A percentile compares a stretch with the other conserved stretches of the same genome.
Evolutionary conservation across 441 rosid species (phyloP).

Genomic region (Aquilaria agallochum): DNA sequence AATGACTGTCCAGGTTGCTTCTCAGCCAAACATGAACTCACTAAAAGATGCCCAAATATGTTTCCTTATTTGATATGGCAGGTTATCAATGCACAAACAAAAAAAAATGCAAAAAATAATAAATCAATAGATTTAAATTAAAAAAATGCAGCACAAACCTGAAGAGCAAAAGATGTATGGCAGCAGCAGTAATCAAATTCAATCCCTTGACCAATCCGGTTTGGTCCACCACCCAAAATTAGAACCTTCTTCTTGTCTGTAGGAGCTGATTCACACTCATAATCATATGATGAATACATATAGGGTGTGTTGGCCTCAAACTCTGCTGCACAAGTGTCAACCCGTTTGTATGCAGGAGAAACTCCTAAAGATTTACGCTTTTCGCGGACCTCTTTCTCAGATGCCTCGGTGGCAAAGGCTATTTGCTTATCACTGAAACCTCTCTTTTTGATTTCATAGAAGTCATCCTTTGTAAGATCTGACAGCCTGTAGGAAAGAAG

Average conservation of each 20-base stretch:
- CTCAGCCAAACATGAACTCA: no score
- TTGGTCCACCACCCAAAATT: constrained; percentile 98
- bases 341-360: constrained; percentile 83
- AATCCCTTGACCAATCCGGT: constrained; percentile 96
- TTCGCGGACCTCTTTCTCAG: constrained; percentile 75
- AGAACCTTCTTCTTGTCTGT: constrained; percentile 71
- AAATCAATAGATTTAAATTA: neutral
- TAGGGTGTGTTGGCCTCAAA: constrained; percentile 96
- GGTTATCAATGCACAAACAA: neutral
- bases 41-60: no score
- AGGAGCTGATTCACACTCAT: constrained; percentile 91
- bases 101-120: neutral
- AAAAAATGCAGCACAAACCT: constrained; percentile 47
- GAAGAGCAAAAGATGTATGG: constrained; percentile 92
- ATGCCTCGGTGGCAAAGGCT: constrained; percentile 82
- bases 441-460: constrained; percentile 70
- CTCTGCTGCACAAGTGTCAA: constrained; percentile 98
- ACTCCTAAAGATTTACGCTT: constrained; percentile 69
- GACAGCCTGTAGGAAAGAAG: constrained; percentile 59
- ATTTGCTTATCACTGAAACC: constrained; percentile 97
- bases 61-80: no score
- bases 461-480: constrained; percentile 69
- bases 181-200: constrained; percentile 99
- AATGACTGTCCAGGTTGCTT: no score
- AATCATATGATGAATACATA: constrained; percentile 97